Evolutionary conservation across 768 basidiomycete species (phyloP), one percentile per base, ranked within the genome.

Genomic region (Neoboletus subvelutipes): DNA sequence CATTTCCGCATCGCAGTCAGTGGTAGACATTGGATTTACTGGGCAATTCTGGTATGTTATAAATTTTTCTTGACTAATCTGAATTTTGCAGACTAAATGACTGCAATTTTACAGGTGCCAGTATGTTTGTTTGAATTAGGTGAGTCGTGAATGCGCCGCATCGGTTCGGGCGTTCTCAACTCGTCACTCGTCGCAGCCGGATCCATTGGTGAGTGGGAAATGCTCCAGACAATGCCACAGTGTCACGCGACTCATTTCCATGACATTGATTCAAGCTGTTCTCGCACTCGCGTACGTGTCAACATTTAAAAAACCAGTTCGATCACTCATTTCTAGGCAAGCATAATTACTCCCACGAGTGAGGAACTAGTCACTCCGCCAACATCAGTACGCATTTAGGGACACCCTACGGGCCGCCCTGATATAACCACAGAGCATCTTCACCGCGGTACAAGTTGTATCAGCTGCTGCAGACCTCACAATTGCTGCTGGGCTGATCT

Each of bases 151-250:
- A n/a, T n/a, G n/a, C n/a, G n/a, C n/a, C n/a, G n/a, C n/a, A n/a
- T n/a, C n/a, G 36, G 18, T 4, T 40, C 4, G 7, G 28, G 26
- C 18, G 15, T 53, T 24, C 28, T 41, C 31, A 61, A 20, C 10
- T 31, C 24, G 26, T 24, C 39, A 28, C 20, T 11, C n/a, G 4
- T 50, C 24, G 1, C 22, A 63, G 60, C 13, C 13, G 60, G 53
- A 33, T 13, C 40, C 11, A 29, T 54, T 41, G 31, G 60, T 62
- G n/a, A n/a, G n/a, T n/a, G n/a, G n/a, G n/a, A n/a, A n/a, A n/a
- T n/a, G n/a, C n/a, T n/a, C n/a, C n/a, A 20, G 22, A 29, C 24
- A 31, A 37, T 1, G 7, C n/a, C 36, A n/a, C n/a, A n/a, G n/a
- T 24, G 1, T 2, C 2, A n/a, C 1, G 7, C 3, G 15, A 40